phyloP scores from a whole-genome alignment of 2,329 filamentous ascomycete genomes.

The Neodidymelliopsis sp. region DNA sequence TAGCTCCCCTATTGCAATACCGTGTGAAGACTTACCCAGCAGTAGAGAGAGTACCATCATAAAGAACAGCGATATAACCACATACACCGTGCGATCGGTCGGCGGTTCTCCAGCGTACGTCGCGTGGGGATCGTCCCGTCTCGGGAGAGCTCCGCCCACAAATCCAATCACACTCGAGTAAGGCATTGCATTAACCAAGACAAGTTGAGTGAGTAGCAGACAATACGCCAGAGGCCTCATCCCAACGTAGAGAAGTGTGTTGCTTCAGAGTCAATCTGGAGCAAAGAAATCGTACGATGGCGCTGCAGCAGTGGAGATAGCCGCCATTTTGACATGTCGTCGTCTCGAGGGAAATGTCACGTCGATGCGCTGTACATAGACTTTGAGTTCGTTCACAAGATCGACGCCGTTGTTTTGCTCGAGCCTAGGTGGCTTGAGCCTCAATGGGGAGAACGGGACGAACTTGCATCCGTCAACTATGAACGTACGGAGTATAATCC shows the following conservation, averaged over 20 bases:
- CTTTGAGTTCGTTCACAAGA: background rate
- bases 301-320: background rate
- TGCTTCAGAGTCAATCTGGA: background rate
- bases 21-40: conserved; percentile 12
- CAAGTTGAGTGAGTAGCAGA: background rate
- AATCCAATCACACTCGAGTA: background rate
- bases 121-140: background rate
- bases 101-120: conserved; percentile 16
- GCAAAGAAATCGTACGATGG: background rate
- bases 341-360: background rate
- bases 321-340: conserved; percentile 2
- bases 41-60: conserved; percentile 20
- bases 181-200: conserved; percentile 5
- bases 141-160: background rate
- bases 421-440: conserved; percentile 4
- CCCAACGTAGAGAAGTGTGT: background rate
- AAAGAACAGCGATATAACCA: conserved; percentile 17
- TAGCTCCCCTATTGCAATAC: background rate
- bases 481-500: background rate
- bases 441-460: conserved; percentile 1
- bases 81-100: conserved; percentile 15
- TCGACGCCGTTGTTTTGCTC: conserved; percentile 8
- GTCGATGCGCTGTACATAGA: background rate
- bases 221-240: background rate
- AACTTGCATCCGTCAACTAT: background rate